phyloP scores from a whole-genome alignment of 352 stramenopile species.

The Globisporangium takayamanum region DNA sequence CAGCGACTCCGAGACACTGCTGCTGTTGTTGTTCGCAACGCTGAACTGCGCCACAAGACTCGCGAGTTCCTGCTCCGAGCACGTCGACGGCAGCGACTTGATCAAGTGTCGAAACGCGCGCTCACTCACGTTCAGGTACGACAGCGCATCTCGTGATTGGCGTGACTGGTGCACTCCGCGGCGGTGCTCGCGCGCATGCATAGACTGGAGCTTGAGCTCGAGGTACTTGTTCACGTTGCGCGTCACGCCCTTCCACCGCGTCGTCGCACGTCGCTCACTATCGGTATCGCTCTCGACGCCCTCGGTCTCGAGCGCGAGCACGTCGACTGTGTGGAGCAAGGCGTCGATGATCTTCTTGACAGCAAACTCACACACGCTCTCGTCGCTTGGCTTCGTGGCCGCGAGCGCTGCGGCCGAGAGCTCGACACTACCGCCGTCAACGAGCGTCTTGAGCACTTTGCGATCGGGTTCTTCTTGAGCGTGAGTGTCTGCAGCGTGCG shows the following conservation, averaged over 20 bases:
- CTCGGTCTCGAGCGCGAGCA: slow-evolving; percentile 6
- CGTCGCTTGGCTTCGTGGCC: slow-evolving; percentile 15
- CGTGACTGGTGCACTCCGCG: neutral
- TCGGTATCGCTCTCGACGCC: neutral
- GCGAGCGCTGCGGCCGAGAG: neutral
- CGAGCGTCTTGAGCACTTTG: slow-evolving; percentile 26
- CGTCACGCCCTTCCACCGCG: slow-evolving; percentile 37
- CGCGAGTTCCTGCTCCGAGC: slow-evolving; percentile 27
- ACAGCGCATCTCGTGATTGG: neutral
- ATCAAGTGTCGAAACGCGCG: slow-evolving; percentile 37
- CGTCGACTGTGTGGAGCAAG: slow-evolving; percentile 20
- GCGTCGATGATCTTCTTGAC: slow-evolving; percentile 47
- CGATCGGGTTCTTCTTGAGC: slow-evolving; percentile 41
- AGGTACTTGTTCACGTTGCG: slow-evolving; percentile 42
- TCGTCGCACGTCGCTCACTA: neutral
- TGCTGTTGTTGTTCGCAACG: neutral
- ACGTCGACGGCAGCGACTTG: slow-evolving; percentile 29
- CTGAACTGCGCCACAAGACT: slow-evolving; percentile 22
- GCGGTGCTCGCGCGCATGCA: slow-evolving; percentile 3
- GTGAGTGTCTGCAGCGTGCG: slow-evolving; percentile 33
- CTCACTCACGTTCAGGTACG: slow-evolving; percentile 18
- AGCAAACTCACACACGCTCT: slow-evolving; percentile 32
- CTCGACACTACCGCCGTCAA: slow-evolving; percentile 23
- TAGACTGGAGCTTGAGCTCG: slow-evolving; percentile 22
- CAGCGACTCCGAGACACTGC: neutral